These are phyloP conservation scores for Athelia psychrophila DNA, from an alignment of 1,284 basidiomycete genomes.

Conservation along the genomic window DNA sequence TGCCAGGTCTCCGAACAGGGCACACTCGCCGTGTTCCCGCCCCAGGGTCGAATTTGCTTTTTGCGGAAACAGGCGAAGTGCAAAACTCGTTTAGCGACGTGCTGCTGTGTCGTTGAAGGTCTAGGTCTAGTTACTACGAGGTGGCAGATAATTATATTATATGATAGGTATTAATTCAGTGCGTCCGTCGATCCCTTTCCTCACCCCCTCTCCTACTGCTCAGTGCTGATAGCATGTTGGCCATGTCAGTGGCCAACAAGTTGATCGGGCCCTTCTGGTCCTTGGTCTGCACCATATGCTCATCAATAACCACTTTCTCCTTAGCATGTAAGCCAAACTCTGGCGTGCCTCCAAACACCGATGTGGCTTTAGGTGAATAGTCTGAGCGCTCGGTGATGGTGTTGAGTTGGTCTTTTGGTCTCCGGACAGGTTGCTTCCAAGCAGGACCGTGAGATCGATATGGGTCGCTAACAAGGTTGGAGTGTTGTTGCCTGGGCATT, in stretches of 20 bases:
- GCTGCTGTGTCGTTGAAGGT: too few species aligned
- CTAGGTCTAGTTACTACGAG: too few species aligned
- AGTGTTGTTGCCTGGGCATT: slow-evolving; percentile 60
- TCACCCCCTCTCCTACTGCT: slow-evolving; percentile 50
- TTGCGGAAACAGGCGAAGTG: too few species aligned
- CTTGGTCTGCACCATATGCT: slow-evolving; percentile 60
- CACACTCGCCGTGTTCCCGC: too few species aligned
- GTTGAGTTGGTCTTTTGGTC: slow-evolving; percentile 63
- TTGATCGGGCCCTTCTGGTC: slow-evolving; percentile 84
- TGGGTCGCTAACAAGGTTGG: slow-evolving; percentile 60
- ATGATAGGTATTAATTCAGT: too few species aligned
- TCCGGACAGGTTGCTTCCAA: slow-evolving; percentile 63
- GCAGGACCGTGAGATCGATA: slow-evolving; percentile 47
- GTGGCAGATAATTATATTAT: too few species aligned
- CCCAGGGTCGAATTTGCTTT: too few species aligned
- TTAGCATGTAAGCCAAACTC: slow-evolving; percentile 67
- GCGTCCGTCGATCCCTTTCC: too few species aligned
- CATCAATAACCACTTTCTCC: slow-evolving; percentile 25
- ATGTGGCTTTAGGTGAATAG: slow-evolving; percentile 27
- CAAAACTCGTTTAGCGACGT: too few species aligned
- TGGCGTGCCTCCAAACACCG: slow-evolving; percentile 31
- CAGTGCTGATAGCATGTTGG: slow-evolving; percentile 80
- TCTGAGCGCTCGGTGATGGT: slow-evolving; percentile 71
- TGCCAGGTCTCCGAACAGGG: too few species aligned
- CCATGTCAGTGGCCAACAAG: too few species aligned